Conservation (phyloP, 1,284 basidiomycete genomes). For the Tremellales sp. region DNA sequence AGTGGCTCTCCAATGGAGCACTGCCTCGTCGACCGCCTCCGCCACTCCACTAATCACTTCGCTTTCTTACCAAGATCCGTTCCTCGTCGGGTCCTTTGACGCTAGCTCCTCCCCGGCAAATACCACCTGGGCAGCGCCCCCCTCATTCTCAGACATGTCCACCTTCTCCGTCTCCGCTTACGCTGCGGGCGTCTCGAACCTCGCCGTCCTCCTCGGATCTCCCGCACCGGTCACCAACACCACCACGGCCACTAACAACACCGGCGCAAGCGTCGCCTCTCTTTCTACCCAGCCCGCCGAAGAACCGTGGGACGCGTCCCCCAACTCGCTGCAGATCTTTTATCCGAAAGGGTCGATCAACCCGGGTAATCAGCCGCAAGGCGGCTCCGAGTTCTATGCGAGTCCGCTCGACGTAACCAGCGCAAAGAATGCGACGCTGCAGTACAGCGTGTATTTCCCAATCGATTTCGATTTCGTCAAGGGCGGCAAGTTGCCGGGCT, state of each 20-base stretch:
- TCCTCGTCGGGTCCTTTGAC: too few species aligned
- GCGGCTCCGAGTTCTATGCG: slow-evolving; percentile 68
- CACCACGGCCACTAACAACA: background rate
- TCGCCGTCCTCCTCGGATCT: slow-evolving; percentile 56
- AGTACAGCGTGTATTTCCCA: slow-evolving; percentile 41
- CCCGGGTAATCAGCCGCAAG: slow-evolving; percentile 57
- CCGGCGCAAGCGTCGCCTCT: slow-evolving; percentile 1
- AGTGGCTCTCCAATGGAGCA: too few species aligned
- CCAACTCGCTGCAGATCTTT: slow-evolving; percentile 56
- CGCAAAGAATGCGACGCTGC: slow-evolving; percentile 43
- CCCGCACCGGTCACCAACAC: slow-evolving; percentile 28
- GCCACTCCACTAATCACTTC: too few species aligned
- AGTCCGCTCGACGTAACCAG: slow-evolving; percentile 42
- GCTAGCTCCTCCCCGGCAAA: too few species aligned
- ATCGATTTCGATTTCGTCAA: slow-evolving; percentile 39
- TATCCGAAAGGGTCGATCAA: slow-evolving; percentile 65
- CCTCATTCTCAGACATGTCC: slow-evolving; percentile 57
- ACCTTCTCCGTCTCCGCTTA: slow-evolving; percentile 61
- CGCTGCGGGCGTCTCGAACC: slow-evolving; percentile 57
- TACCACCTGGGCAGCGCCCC: slow-evolving; percentile 55
- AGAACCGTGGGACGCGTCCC: slow-evolving; percentile 31
- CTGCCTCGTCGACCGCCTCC: too few species aligned
- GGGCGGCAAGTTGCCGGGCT: slow-evolving; percentile 44
- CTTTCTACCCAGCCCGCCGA: background rate
- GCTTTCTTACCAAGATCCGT: too few species aligned